Conservation (phyloP, 2,329 filamentous ascomycete species). For the Fusarium cicatricum region DNA sequence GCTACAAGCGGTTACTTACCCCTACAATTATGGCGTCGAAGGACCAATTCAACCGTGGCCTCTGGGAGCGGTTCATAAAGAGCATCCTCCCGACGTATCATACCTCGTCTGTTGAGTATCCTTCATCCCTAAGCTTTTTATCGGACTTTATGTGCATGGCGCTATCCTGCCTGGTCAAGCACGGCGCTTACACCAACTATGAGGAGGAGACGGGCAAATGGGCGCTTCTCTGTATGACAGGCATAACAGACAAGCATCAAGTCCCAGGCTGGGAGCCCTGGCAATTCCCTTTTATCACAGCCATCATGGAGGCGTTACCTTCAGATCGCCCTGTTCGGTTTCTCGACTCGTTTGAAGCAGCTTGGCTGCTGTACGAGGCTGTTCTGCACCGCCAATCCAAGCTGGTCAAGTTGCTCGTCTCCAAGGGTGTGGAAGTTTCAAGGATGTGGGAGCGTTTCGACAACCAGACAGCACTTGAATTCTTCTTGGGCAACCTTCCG, state of each 20-base stretch:
- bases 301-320: conserved; percentile 3
- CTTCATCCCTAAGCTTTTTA: conserved; percentile 22
- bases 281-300: conserved; percentile 23
- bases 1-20: conserved; percentile 37
- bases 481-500: conserved; percentile 10
- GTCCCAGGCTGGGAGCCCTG: not conserved
- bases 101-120: conserved; percentile 4
- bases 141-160: conserved; percentile 21
- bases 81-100: conserved; percentile 23
- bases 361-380: conserved; percentile 15
- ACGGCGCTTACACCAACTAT: conserved; percentile 25
- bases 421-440: conserved; percentile 21
- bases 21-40: conserved; percentile 31
- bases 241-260: conserved; percentile 9
- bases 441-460: conserved; percentile 3
- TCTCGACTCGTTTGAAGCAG: conserved; percentile 15
- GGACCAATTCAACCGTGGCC: conserved; percentile 25
- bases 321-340: not conserved
- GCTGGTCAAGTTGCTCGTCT: conserved; percentile 19
- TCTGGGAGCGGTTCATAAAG: conserved; percentile 42
- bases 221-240: conserved; percentile 23
- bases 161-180: conserved; percentile 19
- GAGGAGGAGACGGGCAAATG: conserved; percentile 26
- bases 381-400: conserved; percentile 7
- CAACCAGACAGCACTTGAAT: conserved; percentile 22